Percentiles rank a stretch among this genome's conserved stretches.
phyloP scores from a whole-genome alignment of 495 filamentous ascomycete species.

The Viridothelium virens region DNA sequence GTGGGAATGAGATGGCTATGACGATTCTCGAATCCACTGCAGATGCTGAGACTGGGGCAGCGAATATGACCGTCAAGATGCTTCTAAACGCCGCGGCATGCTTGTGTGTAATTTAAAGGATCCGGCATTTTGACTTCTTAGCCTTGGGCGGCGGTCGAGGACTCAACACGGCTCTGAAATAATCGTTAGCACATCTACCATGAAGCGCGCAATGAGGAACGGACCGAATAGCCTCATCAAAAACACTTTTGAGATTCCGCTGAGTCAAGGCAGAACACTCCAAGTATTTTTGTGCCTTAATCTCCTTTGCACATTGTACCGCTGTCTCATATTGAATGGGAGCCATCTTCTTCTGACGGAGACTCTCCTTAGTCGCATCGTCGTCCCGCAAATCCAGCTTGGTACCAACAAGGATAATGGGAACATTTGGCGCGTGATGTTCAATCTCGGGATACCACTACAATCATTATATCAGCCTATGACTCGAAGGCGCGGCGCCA shows the following conservation, averaged over 20 bases:
- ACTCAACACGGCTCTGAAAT: slow-evolving; percentile 63
- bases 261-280: slow-evolving; percentile 98
- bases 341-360: slow-evolving; percentile 81
- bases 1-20: not conserved
- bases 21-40: not conserved
- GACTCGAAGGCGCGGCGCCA: not conserved
- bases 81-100: not conserved
- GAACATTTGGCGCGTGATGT: slow-evolving; percentile 89
- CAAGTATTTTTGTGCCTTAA: slow-evolving; percentile 86
- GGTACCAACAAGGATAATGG: slow-evolving; percentile 94
- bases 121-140: slow-evolving; percentile 62
- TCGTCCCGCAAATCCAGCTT: slow-evolving; percentile 96
- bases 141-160: slow-evolving; percentile 58
- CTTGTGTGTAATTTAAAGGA: slow-evolving; percentile 50
- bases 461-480: slow-evolving; percentile 5
- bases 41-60: slow-evolving; percentile 1
- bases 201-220: slow-evolving; percentile 16
- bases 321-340: slow-evolving; percentile 87
- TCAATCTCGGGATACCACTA: slow-evolving; percentile 97
- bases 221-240: slow-evolving; percentile 94
- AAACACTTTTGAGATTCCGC: slow-evolving; percentile 91
- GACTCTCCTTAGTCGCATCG: slow-evolving; percentile 62
- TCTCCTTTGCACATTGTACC: slow-evolving; percentile 77
- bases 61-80: not conserved
- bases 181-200: not conserved